Evolutionary conservation across 2,329 filamentous ascomycete species (phyloP), one percentile per base, ranked within the genome.

Genomic region (Alternaria angustiovoidea): DNA sequence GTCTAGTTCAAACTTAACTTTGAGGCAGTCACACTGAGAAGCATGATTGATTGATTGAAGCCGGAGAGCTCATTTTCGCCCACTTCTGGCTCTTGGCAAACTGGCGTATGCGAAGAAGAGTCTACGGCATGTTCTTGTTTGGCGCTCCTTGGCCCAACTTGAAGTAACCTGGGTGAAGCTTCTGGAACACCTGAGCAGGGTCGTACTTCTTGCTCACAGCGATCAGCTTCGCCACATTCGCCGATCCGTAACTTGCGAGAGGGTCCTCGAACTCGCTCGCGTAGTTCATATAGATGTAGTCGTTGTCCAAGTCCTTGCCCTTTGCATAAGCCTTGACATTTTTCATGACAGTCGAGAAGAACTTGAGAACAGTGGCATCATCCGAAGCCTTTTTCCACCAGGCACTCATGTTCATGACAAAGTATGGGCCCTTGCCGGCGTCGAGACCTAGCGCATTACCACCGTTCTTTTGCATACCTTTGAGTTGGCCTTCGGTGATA

Each of bases 61-160:
- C n/a, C 9, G n/a, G 7, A 14, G 8, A 39, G 5, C 8, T 18
- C 8, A n/a, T 18, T 39, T 14, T 18, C 9, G 36, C 18, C 18
- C 18, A 11, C 36, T 18, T 18, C 7, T 14, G 36, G 2, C 12
- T 43, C 6, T 43, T 43, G n/a, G 14, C 12, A 43, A 24, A 16
- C 20, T 8, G 12, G 7, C 2, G 5, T 16, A 26, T 11, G 20
- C 22, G 22, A 16, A 3, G 14, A 32, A 5, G 28, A 5, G 28
- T 5, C 54, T 18, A 59, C 26, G 43, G 56, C 43, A 59, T 59
- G 22, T 54, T 49, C 4, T 44, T 44, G 12, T 59, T 59, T 3
- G 56, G 56, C 5, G 56, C 49, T 12, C 56, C 0, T 95, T 98
- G 76, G 90, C 91, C 41, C 86, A 94, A 20, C 7, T 60, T 59